Evolutionary conservation across 2,329 filamentous ascomycete genomes (phyloP), one percentile per base, ranked within the genome.

Genomic region (Fusarium circinatum): DNA sequence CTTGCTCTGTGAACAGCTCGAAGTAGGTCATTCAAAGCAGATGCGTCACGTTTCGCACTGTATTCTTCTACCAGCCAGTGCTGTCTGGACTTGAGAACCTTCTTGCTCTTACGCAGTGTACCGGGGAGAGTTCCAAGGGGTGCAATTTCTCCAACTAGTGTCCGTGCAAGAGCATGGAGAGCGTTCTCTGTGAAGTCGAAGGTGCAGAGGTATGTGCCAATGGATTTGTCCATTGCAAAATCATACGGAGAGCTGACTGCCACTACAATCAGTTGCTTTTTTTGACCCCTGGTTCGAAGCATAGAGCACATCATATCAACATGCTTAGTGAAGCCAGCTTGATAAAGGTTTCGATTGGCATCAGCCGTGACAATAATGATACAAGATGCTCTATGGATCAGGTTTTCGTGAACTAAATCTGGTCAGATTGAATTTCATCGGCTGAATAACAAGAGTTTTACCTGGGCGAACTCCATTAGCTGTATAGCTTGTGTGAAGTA

Each of bases 131-230:
- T 90, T 1, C 89, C 90, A 36, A 85, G 85, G 0, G 90, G 89
- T 15, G 84, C 82, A 61, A 88, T 87, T 69, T 97, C 94, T 15
- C 95, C 95, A 76, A 96, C 96, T 0, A 98, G 84, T 1, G 94
- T 93, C 66, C 94, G 91, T 24, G 97, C 94, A 9, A 98, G 85
- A 3, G 95, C 94, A 69, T 93, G 91, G 84, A 98, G 90, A 24
- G 96, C 95, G 13, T 93, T 96, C 77, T 98, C 96, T 1, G 96
- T 98, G 78, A 98, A 98, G 83, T 98, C 95, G 81, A 97, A 98
- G 0, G 95, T 98, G 85, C 96, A 98, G 45, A 98, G 89, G 78
- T 98, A 98, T 2, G 95, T 98, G 11, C 94, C 93, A 45, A 98
- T 96, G 2, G 91, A 91, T 73, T 93, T 92, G 78, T 98, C 96